Evolutionary conservation across 495 filamentous ascomycete species (phyloP).

Genomic region (Aspergillus saccharolyticus): DNA sequence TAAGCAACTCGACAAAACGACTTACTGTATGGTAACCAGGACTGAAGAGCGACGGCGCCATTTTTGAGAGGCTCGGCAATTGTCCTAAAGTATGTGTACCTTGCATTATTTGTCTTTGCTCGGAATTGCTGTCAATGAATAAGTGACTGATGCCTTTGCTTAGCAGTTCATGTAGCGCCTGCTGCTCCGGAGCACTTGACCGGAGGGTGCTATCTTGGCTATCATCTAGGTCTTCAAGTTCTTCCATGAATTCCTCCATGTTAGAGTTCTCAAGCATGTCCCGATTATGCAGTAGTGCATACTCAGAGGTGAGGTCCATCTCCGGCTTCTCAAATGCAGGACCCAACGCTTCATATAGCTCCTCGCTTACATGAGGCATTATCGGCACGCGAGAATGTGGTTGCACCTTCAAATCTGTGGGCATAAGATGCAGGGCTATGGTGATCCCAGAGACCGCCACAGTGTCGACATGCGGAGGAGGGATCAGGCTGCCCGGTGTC

Average conservation of each 20-base stretch:
- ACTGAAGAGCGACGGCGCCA: background rate
- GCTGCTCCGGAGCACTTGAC: background rate
- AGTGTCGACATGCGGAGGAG: slow-evolving; percentile 17
- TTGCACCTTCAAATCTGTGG: background rate
- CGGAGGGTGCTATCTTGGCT: background rate
- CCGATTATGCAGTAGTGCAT: background rate
- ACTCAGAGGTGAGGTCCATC: background rate
- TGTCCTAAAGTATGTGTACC: background rate
- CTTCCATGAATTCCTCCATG: background rate
- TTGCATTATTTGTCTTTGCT: background rate
- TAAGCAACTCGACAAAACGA: background rate
- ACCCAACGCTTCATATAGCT: background rate
- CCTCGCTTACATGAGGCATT: background rate
- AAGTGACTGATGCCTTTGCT: background rate
- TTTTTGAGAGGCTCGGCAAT: background rate
- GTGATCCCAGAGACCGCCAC: slow-evolving; percentile 23
- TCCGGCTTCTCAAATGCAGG: background rate
- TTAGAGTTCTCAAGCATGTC: background rate
- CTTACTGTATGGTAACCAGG: background rate
- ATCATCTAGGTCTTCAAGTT: background rate
- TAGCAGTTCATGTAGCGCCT: background rate
- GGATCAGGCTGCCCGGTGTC: slow-evolving; percentile 9
- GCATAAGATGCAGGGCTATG: slow-evolving; percentile 15
- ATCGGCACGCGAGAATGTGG: background rate
- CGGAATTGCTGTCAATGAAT: background rate